Conservation (phyloP, 2,329 filamentous ascomycete genomes). For the Fusarium compactum region DNA sequence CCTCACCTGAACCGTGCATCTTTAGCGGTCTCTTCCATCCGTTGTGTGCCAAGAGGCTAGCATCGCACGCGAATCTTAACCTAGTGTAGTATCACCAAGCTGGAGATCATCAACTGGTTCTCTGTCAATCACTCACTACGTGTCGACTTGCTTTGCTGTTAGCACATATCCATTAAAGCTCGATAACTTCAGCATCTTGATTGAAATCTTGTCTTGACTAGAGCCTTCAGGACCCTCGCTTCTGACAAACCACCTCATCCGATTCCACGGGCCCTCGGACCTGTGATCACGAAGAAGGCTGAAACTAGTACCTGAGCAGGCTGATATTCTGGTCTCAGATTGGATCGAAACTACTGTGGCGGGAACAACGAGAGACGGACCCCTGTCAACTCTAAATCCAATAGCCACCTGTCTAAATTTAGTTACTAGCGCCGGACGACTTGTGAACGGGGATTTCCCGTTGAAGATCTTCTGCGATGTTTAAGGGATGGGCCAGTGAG, state of each 20-base stretch:
- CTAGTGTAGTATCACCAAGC: no score
- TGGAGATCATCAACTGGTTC: no score
- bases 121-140: neutral
- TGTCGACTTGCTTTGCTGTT: no score
- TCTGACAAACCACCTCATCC: neutral
- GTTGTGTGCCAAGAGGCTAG: neutral
- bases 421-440: neutral
- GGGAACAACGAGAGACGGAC: neutral
- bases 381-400: neutral
- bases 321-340: neutral
- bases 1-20: constrained; percentile 5
- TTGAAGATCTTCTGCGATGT: neutral
- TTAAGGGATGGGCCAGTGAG: neutral
- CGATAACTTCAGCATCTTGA: no score
- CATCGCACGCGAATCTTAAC: neutral
- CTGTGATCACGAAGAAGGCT: neutral
- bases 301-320: neutral
- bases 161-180: no score
- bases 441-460: neutral
- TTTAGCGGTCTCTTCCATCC: neutral
- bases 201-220: neutral
- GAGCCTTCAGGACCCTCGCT: neutral
- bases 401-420: neutral
- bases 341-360: neutral
- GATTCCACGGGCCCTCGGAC: no score